These are phyloP conservation scores for Globisporangium canariense DNA, from an alignment of 352 stramenopile species.

Conservation along the genomic window DNA sequence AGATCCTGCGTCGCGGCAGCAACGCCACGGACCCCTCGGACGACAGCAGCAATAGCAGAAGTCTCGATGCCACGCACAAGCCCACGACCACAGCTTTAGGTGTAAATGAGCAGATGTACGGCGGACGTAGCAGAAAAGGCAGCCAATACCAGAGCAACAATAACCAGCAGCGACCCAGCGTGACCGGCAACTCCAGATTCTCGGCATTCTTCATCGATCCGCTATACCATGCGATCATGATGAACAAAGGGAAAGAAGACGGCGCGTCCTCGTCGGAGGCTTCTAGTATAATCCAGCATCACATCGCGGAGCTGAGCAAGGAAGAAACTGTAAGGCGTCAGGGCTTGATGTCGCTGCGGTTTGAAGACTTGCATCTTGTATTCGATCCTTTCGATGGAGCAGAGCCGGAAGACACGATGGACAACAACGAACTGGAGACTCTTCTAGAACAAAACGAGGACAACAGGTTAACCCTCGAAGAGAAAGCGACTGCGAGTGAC, in stretches of 20 bases:
- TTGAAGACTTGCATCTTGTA: constrained; percentile 15
- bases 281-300: background rate
- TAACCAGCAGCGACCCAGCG: constrained; percentile 16
- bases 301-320: background rate
- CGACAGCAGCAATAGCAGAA: background rate
- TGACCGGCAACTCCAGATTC: constrained; percentile 16
- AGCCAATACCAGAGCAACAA: constrained; percentile 12
- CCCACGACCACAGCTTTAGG: background rate
- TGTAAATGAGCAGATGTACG: background rate
- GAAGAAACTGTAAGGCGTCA: constrained; percentile 11
- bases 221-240: constrained; percentile 18
- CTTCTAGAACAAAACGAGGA: constrained; percentile 17
- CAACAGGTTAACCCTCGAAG: constrained; percentile 1
- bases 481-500: background rate
- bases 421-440: constrained; percentile 23
- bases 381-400: constrained; percentile 19
- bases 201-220: constrained; percentile 21
- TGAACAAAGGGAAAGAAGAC: constrained; percentile 18
- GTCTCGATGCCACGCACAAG: background rate
- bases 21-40: constrained; percentile 9
- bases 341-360: constrained; percentile 9
- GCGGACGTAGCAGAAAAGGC: constrained; percentile 1
- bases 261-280: background rate
- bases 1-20: constrained; percentile 23
- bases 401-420: constrained; percentile 17